phyloP scores from a whole-genome alignment of 2,329 filamentous ascomycete genomes.

The Diplodia mutila region DNA sequence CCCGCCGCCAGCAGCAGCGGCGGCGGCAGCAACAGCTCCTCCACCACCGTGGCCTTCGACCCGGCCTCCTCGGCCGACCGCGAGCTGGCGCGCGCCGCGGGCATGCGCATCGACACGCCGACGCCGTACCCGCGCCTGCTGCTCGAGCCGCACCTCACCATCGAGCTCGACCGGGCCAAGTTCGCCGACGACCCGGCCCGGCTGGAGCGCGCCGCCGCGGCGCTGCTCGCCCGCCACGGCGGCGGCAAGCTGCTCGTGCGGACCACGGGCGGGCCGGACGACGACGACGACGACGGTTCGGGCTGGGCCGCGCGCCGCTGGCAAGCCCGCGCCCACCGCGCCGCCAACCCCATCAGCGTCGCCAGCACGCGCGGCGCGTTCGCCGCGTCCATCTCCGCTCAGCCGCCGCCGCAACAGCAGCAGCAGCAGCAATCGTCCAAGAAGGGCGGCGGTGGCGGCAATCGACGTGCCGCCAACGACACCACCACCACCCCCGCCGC shows the following conservation, averaged over 20 bases:
- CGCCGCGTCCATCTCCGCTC: not conserved
- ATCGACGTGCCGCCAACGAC: too few relatives aligned
- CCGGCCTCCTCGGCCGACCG: not conserved
- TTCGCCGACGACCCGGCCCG: not conserved
- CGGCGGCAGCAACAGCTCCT: not conserved
- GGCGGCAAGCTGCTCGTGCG: not conserved
- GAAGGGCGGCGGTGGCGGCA: too few relatives aligned
- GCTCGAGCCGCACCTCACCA: not conserved
- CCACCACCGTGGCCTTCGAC: not conserved
- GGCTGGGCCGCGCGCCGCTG: not conserved
- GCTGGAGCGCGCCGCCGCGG: not conserved
- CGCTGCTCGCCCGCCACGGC: not conserved
- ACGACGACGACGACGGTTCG: not conserved
- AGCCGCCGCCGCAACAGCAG: not conserved
- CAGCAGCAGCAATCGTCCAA: not conserved
- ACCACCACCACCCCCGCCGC: too few relatives aligned
- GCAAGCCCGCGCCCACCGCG: not conserved
- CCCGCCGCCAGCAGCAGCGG: not conserved
- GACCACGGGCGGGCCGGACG: not conserved
- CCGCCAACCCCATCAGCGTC: not conserved
- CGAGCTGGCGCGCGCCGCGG: constrained; percentile 2
- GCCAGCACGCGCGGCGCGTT: not conserved
- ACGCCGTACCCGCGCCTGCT: not conserved
- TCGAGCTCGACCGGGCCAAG: not conserved
- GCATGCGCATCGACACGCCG: constrained; percentile 15